Percentiles rank a stretch among this genome's conserved stretches.
Conservation (phyloP, 2,329 filamentous ascomycete species). For the Metarhizium sp. region DNA sequence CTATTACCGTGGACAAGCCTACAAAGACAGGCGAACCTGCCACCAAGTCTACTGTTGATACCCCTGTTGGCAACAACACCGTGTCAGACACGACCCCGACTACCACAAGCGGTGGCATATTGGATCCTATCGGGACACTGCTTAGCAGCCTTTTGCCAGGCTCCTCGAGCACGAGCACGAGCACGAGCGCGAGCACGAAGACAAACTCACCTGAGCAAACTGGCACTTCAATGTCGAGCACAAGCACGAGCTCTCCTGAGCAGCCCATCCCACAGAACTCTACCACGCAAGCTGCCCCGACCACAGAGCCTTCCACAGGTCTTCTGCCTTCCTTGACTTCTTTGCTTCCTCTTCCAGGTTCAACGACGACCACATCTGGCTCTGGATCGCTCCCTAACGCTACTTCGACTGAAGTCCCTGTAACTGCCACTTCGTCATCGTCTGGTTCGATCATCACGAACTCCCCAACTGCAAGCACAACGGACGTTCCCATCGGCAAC, state of each 20-base stretch:
- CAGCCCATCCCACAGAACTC: not conserved
- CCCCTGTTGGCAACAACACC: slow-evolving; percentile 1
- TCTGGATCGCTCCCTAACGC: slow-evolving; percentile 2
- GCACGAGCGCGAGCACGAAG: too few species aligned
- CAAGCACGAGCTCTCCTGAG: not conserved
- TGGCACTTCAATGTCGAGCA: too few species aligned
- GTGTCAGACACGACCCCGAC: not conserved
- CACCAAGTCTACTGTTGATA: too few species aligned
- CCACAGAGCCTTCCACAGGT: not conserved
- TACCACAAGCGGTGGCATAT: slow-evolving; percentile 6
- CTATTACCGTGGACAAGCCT: too few species aligned
- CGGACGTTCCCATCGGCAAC: slow-evolving; percentile 7
- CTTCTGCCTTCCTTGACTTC: not conserved
- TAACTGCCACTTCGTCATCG: slow-evolving; percentile 4
- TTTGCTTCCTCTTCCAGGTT: not conserved
- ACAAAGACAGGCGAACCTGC: too few species aligned
- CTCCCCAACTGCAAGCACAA: not conserved
- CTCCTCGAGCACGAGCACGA: slow-evolving; percentile 1
- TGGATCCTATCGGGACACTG: slow-evolving; percentile 15
- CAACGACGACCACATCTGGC: not conserved
- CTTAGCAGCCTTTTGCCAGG: slow-evolving; percentile 11
- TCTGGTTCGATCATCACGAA: slow-evolving; percentile 5
- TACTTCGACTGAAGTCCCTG: slow-evolving; percentile 7
- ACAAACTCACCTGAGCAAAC: too few species aligned
- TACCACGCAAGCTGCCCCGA: not conserved